These are phyloP conservation scores for Lipomyces chichibuensis DNA, from an alignment of 805 yeast species.

Conservation along the genomic window DNA sequence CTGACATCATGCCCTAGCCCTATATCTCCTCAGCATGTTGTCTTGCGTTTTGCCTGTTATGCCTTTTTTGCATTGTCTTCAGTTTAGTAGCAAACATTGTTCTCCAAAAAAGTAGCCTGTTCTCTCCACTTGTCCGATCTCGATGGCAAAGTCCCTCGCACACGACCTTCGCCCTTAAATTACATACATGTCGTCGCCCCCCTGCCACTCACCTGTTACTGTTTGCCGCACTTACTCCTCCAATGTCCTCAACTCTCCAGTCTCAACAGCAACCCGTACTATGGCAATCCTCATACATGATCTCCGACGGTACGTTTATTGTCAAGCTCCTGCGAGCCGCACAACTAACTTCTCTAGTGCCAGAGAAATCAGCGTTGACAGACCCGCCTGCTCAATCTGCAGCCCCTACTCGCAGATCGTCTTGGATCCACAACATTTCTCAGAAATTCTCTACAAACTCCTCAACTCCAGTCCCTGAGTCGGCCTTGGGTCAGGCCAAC, in stretches of 20 bases:
- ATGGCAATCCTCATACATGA: constrained; percentile 1
- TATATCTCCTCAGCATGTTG: too few relatives aligned
- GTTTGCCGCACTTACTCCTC: neutral
- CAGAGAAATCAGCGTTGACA: neutral
- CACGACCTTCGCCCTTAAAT: too few relatives aligned
- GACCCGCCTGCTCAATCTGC: neutral
- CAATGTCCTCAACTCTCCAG: neutral
- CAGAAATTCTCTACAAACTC: constrained; percentile 7
- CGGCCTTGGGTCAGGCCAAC: constrained; percentile 7
- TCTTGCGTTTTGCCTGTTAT: too few relatives aligned
- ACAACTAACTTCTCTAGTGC: neutral
- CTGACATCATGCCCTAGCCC: too few relatives aligned
- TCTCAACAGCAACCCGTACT: neutral
- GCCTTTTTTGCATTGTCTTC: too few relatives aligned
- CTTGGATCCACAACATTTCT: constrained; percentile 29
- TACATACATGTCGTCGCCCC: too few relatives aligned
- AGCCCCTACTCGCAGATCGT: constrained; percentile 11
- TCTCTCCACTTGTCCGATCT: too few relatives aligned
- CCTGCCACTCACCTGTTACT: neutral
- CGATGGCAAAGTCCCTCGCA: too few relatives aligned
- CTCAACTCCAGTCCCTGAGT: neutral
- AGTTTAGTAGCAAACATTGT: too few relatives aligned
- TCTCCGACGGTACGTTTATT: neutral
- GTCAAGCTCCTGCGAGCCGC: neutral
- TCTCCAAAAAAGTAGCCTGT: too few relatives aligned